A percentile compares a stretch with the other conserved stretches of the same genome.
Evolutionary conservation across 1,139 yeast species (phyloP).

Genomic region (Candida anutae): DNA sequence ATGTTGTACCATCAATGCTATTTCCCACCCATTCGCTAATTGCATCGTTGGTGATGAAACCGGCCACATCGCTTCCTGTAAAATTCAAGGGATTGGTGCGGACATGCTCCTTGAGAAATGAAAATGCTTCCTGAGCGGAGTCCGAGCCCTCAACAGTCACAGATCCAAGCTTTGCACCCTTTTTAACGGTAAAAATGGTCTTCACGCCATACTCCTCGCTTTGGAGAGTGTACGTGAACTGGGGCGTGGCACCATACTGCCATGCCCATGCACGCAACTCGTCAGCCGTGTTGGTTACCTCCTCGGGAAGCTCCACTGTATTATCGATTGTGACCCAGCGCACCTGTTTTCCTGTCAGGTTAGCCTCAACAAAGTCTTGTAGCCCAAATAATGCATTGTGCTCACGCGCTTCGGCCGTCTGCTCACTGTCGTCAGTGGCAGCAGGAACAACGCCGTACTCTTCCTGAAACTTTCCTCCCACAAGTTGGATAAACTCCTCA

Average conservation of each 20-base stretch:
- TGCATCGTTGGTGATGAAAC: constrained; percentile 35
- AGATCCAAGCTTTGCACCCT: constrained; percentile 20
- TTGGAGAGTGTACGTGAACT: constrained; percentile 41
- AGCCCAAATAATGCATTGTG: constrained; percentile 30
- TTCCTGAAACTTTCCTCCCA: constrained; percentile 36
- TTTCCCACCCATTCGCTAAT: constrained; percentile 42
- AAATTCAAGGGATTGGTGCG: constrained; percentile 23
- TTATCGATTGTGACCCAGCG: constrained; percentile 17
- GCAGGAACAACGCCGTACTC: constrained; percentile 18
- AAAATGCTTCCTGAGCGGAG: constrained; percentile 18
- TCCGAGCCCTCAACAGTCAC: constrained; percentile 12
- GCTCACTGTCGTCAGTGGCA: constrained; percentile 3
- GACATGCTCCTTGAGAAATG: constrained; percentile 21
- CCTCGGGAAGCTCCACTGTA: constrained; percentile 33
- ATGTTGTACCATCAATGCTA: constrained; percentile 39
- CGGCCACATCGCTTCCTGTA: constrained; percentile 38
- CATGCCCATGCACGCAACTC: constrained; percentile 57
- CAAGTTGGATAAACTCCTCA: constrained; percentile 42
- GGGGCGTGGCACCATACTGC: constrained; percentile 68
- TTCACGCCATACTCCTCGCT: constrained; percentile 22
- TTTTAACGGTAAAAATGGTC: constrained; percentile 35
- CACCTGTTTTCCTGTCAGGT: constrained; percentile 5
- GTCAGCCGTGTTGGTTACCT: constrained; percentile 33
- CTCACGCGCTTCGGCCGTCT: constrained; percentile 12
- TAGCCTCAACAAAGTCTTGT: constrained; percentile 20